Base-by-base conservation (phyloP, 805 yeast species). In the Nakazawaea anatomiae region DNA sequence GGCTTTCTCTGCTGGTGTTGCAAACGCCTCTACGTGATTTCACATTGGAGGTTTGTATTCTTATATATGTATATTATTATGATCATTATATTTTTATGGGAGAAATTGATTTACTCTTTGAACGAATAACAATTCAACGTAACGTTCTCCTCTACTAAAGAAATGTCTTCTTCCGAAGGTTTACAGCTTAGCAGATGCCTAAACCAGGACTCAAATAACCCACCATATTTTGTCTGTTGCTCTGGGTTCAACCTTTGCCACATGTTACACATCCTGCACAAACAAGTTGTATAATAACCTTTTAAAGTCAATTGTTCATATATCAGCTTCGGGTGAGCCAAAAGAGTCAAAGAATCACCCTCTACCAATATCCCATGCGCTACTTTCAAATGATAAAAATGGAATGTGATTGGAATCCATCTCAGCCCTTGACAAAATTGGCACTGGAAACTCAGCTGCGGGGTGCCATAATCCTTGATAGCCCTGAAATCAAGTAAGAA, bases 1-100 rank as follows among this genome's bases (percentile, higher is more conserved):
- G 55, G 82, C 96, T 0, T 87, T 79, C 57, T 74, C 88, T 44
- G 96, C 79, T 6, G 84, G 77, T 25, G 64, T 72, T 47, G 72
- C 71, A 6, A 72, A 69, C 39, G 31, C 55, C 8, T 11, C 49
- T 43, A 12, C 14, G 18, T 38, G 40, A 38, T 10, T 18, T 38
- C 40, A 36, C 39, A 42, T 29, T 27, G 6, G 9, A 44, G n/a
- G 25, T 6, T 28, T 31, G 35, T 30, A 42, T 39, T 18, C 12
- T 47, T 43, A 47, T 32, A 42, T 18, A n/a, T 32, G 36, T 43
- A 36, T 35, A n/a, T 18, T 42, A 41, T 41, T 39, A 30, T 39
- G 4, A 30, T 28, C 29, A 12, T 40, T 9, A 12, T 34, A 34
- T 38, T 38, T 11, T 38, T 38, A 38, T 38, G 18, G 36, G 12